Evolutionary conservation across 805 yeast species (phyloP).

Genomic region (Candida verbasci): DNA sequence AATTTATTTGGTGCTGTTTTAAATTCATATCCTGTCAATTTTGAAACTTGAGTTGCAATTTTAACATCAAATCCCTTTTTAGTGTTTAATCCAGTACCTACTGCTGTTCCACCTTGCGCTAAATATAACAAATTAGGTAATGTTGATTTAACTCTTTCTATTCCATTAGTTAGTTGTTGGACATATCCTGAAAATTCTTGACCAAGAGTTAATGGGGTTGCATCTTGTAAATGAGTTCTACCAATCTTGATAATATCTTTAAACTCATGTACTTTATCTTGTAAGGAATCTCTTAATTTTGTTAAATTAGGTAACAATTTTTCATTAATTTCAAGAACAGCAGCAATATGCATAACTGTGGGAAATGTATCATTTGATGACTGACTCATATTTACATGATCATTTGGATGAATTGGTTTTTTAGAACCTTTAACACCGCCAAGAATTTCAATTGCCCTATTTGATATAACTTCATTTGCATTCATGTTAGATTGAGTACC

Average conservation of each 20-base stretch:
- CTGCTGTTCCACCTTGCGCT: conserved; percentile 41
- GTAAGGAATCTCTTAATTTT: conserved; percentile 30
- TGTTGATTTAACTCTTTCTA: conserved; percentile 27
- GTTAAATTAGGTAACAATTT: conserved; percentile 28
- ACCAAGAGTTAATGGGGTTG: conserved; percentile 38
- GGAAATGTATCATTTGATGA: conserved; percentile 38
- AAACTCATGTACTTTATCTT: conserved; percentile 27
- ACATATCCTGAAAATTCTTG: conserved; percentile 38
- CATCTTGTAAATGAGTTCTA: conserved; percentile 39
- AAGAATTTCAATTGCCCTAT: conserved; percentile 36
- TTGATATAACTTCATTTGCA: conserved; percentile 37
- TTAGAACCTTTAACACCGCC: conserved; percentile 35
- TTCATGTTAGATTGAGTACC: conserved; percentile 39
- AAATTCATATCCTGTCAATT: conserved; percentile 28
- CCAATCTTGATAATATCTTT: conserved; percentile 34
- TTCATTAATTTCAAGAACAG: conserved; percentile 29
- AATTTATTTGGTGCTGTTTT: conserved; percentile 38
- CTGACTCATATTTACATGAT: conserved; percentile 38
- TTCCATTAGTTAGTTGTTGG: conserved; percentile 33
- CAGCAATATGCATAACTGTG: conserved; percentile 40
- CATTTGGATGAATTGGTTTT: conserved; percentile 37
- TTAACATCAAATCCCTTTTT: conserved; percentile 32
- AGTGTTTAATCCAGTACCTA: conserved; percentile 39
- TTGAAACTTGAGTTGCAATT: conserved; percentile 30
- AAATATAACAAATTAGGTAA: conserved; percentile 29